These are phyloP conservation scores for Pythium dissimile DNA, from an alignment of 352 stramenopile genomes.

Conservation along the genomic window DNA sequence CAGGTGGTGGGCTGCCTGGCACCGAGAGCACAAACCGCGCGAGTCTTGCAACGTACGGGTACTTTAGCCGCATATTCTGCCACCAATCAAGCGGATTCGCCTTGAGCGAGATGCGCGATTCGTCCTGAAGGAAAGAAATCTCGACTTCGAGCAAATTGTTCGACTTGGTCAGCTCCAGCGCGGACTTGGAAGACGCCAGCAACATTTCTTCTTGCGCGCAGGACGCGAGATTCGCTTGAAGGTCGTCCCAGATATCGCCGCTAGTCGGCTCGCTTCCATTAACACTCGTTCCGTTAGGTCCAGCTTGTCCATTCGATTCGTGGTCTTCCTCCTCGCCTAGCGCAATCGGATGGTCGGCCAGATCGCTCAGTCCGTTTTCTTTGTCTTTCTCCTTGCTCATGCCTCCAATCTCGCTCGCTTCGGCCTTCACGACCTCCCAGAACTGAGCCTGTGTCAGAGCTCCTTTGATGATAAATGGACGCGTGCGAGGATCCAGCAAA, in stretches of 20 bases:
- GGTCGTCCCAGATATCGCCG: constrained; percentile 70
- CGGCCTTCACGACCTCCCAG: constrained; percentile 66
- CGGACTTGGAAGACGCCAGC: constrained; percentile 60
- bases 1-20: constrained; percentile 38
- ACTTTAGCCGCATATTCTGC: constrained; percentile 74
- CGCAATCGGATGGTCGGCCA: constrained; percentile 30
- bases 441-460: constrained; percentile 50
- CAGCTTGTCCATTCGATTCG: neutral
- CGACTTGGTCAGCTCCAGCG: constrained; percentile 63
- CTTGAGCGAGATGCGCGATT: constrained; percentile 47
- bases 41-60: constrained; percentile 64
- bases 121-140: constrained; percentile 77
- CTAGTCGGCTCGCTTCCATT: constrained; percentile 23
- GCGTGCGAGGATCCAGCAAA: constrained; percentile 68
- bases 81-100: constrained; percentile 75
- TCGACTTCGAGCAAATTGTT: constrained; percentile 77
- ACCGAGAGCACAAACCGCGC: constrained; percentile 71
- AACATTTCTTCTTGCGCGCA: constrained; percentile 75
- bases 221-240: constrained; percentile 66
- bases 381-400: constrained; percentile 50
- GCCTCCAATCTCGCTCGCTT: constrained; percentile 48
- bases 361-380: constrained; percentile 33
- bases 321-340: constrained; percentile 33
- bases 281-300: neutral
- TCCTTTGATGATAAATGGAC: constrained; percentile 73